Base-by-base conservation (phyloP, 1,284 basidiomycete species). In the Cryptococcus deneoformans region DNA sequence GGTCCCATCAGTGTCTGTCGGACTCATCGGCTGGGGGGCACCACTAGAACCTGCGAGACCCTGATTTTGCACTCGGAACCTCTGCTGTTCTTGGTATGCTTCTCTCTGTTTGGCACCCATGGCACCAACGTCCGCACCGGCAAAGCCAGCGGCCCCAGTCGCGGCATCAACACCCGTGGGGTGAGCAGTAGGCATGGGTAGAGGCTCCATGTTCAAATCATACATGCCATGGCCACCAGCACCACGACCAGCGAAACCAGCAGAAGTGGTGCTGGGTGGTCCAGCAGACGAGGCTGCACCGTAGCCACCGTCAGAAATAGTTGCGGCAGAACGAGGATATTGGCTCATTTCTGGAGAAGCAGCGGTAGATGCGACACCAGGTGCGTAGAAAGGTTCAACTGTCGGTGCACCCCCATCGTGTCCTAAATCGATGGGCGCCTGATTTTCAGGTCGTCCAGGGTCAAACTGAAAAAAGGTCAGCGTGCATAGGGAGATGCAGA, bases 321-420 rank as follows among this genome's bases (percentile, higher is more conserved):
- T 64, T 3, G 66, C 64, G n/a, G 64, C 67, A 16, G 65, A 67
- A 20, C 60, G 58, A 45, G 63, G 63, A 58, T 72, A 70, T 57
- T 78, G 74, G 6, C 68, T 58, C 74, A 76, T 77, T 60, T 76
- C 60, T 10, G 74, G 73, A 8, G 67, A 69, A 8, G 53, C 52
- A 36, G 60, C 60, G 16, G 71, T 69, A 5, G 69, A 67, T 6
- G 71, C 72, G 35, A 71, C 62, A 8, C 74, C 74, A 6, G 66
- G 65, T 9, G 66, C 58, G 54, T 70, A 72, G 69, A 70, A 77
- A 7, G 77, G 75, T 37, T 75, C 72, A 46, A 77, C 68, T 11
- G 62, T 63, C 5, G 68, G 66, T 8, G 62, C 60, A 9, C 64
- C 64, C 7, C 47, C 50, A 50, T 76, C 72, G 49, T 62, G 67